Conservation (phyloP, 2,329 filamentous ascomycete genomes). For the Mycosphaerella arachidis region DNA sequence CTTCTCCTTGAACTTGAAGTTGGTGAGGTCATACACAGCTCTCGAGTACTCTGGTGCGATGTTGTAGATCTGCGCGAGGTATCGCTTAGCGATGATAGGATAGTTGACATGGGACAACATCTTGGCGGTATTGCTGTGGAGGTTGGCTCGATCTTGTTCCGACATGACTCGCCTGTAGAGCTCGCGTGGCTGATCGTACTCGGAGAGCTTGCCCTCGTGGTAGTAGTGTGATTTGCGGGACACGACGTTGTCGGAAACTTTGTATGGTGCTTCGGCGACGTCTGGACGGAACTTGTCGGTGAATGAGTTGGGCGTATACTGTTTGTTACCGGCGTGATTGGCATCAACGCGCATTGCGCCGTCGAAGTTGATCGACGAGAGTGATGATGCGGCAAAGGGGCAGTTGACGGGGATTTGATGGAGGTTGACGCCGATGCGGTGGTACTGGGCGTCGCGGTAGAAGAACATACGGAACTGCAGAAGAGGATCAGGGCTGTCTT, state of each 20-base stretch:
- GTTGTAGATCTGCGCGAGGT: constrained; percentile 50
- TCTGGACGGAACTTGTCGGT: constrained; percentile 50
- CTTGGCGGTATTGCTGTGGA: constrained; percentile 47
- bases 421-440: neutral
- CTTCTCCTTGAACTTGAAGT: constrained; percentile 37
- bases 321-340: constrained; percentile 46
- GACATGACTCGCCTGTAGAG: constrained; percentile 50
- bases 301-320: constrained; percentile 52
- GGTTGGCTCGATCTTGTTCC: constrained; percentile 41
- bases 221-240: constrained; percentile 52
- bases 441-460: neutral
- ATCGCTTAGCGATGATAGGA: constrained; percentile 40
- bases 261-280: constrained; percentile 47
- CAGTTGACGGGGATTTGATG: neutral
- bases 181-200: constrained; percentile 50
- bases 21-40: constrained; percentile 42
- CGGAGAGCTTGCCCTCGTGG: constrained; percentile 51
- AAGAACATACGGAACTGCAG: neutral
- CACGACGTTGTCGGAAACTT: constrained; percentile 47
- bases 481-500: neutral
- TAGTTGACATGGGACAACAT: constrained; percentile 29
- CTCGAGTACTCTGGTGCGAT: constrained; percentile 46
- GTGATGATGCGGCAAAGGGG: neutral
- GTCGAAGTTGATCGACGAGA: neutral
- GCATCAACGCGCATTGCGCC: neutral